Evolutionary conservation across 2,329 filamentous ascomycete genomes (phyloP).

Genomic region (Neurospora crassa): DNA sequence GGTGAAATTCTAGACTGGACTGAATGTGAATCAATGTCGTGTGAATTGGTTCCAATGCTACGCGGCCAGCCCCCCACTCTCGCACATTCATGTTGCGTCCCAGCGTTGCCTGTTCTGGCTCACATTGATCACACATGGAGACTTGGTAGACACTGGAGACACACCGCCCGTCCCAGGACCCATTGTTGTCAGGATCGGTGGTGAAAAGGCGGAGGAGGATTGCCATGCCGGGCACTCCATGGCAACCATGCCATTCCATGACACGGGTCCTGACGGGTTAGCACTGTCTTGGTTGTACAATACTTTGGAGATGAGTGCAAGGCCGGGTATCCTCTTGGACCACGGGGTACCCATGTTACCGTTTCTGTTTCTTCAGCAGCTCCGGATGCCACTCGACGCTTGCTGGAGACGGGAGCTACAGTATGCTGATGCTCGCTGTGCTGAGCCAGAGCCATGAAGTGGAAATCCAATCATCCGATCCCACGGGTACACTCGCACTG

Average conservation of each 20-base stretch:
- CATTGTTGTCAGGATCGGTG: not conserved
- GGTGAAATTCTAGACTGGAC: not conserved
- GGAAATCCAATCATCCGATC: not conserved
- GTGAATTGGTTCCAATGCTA: not conserved
- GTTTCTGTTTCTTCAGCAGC: not conserved
- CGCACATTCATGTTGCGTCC: not conserved
- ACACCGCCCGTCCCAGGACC: not conserved
- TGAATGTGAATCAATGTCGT: not conserved
- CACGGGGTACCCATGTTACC: not conserved
- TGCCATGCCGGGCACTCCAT: not conserved
- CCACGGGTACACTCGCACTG: not conserved
- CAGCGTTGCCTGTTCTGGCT: not conserved
- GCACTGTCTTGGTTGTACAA: not conserved
- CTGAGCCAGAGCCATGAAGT: not conserved
- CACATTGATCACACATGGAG: not conserved
- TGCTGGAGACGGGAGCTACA: not conserved
- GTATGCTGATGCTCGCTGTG: not conserved
- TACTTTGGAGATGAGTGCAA: not conserved
- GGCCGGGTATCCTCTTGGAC: not conserved
- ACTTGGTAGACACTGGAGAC: not conserved
- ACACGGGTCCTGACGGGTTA: not conserved
- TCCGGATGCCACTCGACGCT: not conserved
- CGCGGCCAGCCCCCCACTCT: not conserved
- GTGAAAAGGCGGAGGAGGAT: not conserved
- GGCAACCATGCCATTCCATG: not conserved